A percentile compares a stretch with the other conserved stretches of the same genome.
phyloP scores from a whole-genome alignment of 2,329 filamentous ascomycete species.

The Aspergillus niger region DNA sequence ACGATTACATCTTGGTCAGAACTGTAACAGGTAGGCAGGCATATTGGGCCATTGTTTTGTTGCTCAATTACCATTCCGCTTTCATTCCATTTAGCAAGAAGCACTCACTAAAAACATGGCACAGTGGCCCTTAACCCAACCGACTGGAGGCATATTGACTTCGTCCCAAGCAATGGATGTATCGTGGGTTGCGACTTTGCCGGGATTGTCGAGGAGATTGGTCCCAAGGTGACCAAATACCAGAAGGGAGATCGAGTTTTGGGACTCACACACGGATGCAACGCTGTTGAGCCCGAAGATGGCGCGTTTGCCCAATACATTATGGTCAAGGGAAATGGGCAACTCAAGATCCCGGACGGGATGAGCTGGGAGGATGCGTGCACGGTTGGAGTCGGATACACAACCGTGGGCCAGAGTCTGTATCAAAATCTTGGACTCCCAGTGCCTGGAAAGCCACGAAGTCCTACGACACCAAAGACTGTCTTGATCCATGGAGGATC shows the following conservation, averaged over 20 bases:
- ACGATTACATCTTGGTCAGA: too few relatives aligned
- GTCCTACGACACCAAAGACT: background rate
- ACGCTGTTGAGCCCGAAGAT: constrained; percentile 43
- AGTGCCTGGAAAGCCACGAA: constrained; percentile 17
- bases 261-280: constrained; percentile 52
- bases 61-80: too few relatives aligned
- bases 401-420: constrained; percentile 24
- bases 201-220: constrained; percentile 17
- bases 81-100: too few relatives aligned
- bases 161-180: background rate
- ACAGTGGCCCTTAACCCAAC: constrained; percentile 53
- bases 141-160: constrained; percentile 9
- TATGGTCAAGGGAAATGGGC: constrained; percentile 52
- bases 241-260: constrained; percentile 55
- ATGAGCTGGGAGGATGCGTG: constrained; percentile 55
- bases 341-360: constrained; percentile 48
- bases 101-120: too few relatives aligned
- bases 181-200: constrained; percentile 13
- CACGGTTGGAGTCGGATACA: constrained; percentile 54
- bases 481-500: constrained; percentile 38
- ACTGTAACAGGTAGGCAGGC: too few relatives aligned
- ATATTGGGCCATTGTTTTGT: too few relatives aligned
- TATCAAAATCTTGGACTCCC: constrained; percentile 36
- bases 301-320: constrained; percentile 58
- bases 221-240: constrained; percentile 31